Evolutionary conservation across 192 early-diverging fungal species (phyloP).

Genomic region (Oehlia diaphana): DNA sequence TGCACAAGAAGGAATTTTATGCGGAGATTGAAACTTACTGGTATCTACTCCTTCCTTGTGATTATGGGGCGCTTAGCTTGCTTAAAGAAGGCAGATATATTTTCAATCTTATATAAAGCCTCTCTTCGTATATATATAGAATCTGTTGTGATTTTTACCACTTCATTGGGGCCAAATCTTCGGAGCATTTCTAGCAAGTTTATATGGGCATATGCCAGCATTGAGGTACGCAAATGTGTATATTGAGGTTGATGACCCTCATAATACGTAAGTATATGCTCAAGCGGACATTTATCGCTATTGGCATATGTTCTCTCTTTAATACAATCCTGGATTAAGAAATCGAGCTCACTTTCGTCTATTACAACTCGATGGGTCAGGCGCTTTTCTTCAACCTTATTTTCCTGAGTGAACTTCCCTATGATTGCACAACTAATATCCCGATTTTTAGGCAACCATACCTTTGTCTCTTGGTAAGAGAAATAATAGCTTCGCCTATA

Average conservation of each 20-base stretch:
- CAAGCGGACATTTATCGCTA: constrained; percentile 11
- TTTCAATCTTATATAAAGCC: constrained; percentile 16
- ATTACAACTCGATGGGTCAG: constrained; percentile 3
- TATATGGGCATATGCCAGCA: constrained; percentile 3
- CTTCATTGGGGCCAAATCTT: constrained; percentile 10
- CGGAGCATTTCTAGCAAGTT: constrained; percentile 2
- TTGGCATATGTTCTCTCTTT: neutral
- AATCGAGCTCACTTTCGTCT: constrained; percentile 13
- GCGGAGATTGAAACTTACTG: neutral
- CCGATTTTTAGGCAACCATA: constrained; percentile 14
- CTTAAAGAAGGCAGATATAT: constrained; percentile 8
- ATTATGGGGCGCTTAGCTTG: neutral
- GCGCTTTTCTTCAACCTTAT: constrained; percentile 13
- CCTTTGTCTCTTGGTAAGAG: constrained; percentile 22
- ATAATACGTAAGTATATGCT: neutral
- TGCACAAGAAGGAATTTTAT: neutral
- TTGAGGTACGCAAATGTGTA: constrained; percentile 4
- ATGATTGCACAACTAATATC: constrained; percentile 24
- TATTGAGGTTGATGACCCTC: neutral
- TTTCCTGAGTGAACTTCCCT: constrained; percentile 8
- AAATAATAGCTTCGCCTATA: constrained; percentile 13
- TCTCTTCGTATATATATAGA: constrained; percentile 8
- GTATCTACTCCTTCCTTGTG: too few species aligned
- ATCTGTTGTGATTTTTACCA: constrained; percentile 2
- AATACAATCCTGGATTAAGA: constrained; percentile 11